phyloP scores from a whole-genome alignment of 352 stramenopile genomes.

The Phytopythium delawarense region DNA sequence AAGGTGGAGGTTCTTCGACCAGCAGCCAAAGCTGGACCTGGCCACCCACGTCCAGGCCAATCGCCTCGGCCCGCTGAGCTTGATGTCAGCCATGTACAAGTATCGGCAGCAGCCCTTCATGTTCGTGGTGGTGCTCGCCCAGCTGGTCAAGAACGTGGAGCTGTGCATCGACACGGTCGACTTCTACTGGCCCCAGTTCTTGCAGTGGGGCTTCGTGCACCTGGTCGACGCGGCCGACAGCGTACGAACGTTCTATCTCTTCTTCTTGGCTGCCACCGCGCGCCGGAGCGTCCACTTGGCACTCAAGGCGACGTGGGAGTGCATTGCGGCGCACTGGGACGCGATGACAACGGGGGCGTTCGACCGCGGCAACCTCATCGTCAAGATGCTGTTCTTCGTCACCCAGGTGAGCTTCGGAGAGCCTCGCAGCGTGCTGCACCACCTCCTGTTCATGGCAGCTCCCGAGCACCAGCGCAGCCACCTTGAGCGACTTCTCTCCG shows the following conservation, averaged over 20 bases:
- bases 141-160: slow-evolving; percentile 56
- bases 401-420: slow-evolving; percentile 59
- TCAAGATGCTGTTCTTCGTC: slow-evolving; percentile 60
- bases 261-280: slow-evolving; percentile 46
- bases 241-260: slow-evolving; percentile 58
- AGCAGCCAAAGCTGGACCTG: slow-evolving; percentile 40
- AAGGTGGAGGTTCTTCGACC: slow-evolving; percentile 51
- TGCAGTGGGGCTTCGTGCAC: slow-evolving; percentile 61
- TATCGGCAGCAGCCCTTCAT: slow-evolving; percentile 67
- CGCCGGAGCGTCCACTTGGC: slow-evolving; percentile 55
- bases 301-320: slow-evolving; percentile 60
- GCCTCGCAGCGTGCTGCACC: slow-evolving; percentile 31
- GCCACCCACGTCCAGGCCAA: slow-evolving; percentile 32
- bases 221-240: slow-evolving; percentile 38
- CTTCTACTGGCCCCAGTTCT: slow-evolving; percentile 69
- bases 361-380: slow-evolving; percentile 39
- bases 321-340: slow-evolving; percentile 59
- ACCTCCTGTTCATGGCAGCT: slow-evolving; percentile 39
- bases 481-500: slow-evolving; percentile 30
- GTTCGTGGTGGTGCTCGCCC: slow-evolving; percentile 59
- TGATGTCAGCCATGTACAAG: slow-evolving; percentile 62
- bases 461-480: slow-evolving; percentile 37
- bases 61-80: slow-evolving; percentile 38
- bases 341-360: slow-evolving; percentile 41
- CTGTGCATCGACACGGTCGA: slow-evolving; percentile 50